Conservation (phyloP, 1,284 basidiomycete species). For the Jaminaea rosea region DNA sequence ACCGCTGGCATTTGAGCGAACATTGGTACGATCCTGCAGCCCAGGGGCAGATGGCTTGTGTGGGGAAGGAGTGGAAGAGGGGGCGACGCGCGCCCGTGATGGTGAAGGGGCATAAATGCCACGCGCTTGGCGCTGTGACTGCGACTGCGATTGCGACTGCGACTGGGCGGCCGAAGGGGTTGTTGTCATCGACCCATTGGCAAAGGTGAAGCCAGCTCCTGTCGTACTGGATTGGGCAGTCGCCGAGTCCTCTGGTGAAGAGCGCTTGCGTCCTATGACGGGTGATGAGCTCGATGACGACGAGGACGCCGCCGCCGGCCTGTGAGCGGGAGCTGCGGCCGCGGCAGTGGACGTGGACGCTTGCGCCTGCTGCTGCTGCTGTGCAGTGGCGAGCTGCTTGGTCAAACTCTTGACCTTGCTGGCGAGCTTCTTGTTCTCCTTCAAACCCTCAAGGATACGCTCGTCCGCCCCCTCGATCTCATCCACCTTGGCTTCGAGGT, state of each 20-base stretch:
- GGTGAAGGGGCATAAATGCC: too few relatives aligned
- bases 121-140: too few relatives aligned
- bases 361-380: not conserved
- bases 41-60: too few relatives aligned
- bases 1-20: too few relatives aligned
- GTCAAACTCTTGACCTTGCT: not conserved
- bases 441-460: not conserved
- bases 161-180: too few relatives aligned
- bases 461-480: not conserved
- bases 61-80: too few relatives aligned
- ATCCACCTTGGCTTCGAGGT: conserved; percentile 12
- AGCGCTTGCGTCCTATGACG: not conserved
- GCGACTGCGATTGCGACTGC: too few relatives aligned
- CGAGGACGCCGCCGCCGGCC: not conserved
- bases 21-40: not conserved
- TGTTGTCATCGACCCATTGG: too few relatives aligned
- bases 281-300: not conserved
- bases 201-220: too few relatives aligned
- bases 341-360: not conserved
- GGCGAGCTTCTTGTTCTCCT: conserved; percentile 2
- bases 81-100: too few relatives aligned
- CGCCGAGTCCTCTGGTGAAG: not conserved
- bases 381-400: not conserved
- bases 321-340: not conserved
- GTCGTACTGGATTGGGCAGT: too few relatives aligned